phyloP scores from a whole-genome alignment of 2,329 filamentous ascomycete species.

The Cordyceps javanica region DNA sequence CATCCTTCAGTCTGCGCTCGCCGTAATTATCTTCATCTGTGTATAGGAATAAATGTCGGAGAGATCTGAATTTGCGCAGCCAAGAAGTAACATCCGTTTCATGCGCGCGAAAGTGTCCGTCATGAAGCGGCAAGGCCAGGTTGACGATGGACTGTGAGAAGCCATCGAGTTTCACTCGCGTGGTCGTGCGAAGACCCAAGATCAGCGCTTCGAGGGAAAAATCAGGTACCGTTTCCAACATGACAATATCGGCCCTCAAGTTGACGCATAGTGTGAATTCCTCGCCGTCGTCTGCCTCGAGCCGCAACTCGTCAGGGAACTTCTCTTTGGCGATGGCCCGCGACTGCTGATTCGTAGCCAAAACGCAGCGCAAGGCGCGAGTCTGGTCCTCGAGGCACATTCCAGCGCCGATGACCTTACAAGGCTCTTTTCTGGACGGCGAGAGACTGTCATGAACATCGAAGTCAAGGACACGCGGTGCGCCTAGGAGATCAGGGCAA shows the following conservation, averaged over 20 bases:
- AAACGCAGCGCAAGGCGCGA: conserved; percentile 21
- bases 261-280: conserved; percentile 26
- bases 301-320: conserved; percentile 27
- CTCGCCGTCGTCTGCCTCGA: conserved; percentile 20
- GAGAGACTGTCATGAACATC: conserved; percentile 15
- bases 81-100: conserved; percentile 4
- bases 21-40: neutral
- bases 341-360: conserved; percentile 31
- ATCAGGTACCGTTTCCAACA: conserved; percentile 15
- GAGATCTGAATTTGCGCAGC: neutral
- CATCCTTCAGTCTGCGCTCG: conserved; percentile 3
- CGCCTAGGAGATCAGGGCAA: conserved; percentile 23
- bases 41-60: conserved; percentile 24
- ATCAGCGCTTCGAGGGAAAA: neutral
- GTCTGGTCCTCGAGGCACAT: conserved; percentile 24
- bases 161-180: conserved; percentile 17
- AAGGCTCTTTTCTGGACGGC: neutral
- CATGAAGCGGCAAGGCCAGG: conserved; percentile 19
- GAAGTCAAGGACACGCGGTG: conserved; percentile 26
- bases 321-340: conserved; percentile 25
- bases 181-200: neutral
- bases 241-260: conserved; percentile 25
- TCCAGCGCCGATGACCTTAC: conserved; percentile 19
- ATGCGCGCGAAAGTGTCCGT: neutral
- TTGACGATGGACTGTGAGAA: conserved; percentile 27